Conservation (phyloP, 495 filamentous ascomycete species). For the Penicillium ucsense region DNA sequence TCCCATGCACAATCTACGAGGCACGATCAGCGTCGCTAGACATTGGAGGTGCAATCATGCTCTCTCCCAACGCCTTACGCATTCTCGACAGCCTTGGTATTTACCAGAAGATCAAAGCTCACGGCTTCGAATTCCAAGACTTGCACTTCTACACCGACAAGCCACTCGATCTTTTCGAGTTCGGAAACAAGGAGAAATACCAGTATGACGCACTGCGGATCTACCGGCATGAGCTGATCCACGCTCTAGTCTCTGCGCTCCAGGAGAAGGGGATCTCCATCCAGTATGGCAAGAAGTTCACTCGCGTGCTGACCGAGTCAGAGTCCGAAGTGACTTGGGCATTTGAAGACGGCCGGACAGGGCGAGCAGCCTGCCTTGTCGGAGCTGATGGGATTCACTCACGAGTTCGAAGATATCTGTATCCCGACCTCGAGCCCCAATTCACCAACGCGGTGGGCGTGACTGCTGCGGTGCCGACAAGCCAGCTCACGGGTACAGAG, state of each 20-base stretch:
- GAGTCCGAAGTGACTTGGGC: slow-evolving; percentile 26
- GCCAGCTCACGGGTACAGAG: slow-evolving; percentile 10
- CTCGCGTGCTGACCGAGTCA: slow-evolving; percentile 23
- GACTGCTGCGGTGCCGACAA: slow-evolving; percentile 17
- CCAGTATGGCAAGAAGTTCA: slow-evolving; percentile 33
- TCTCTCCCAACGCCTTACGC: slow-evolving; percentile 42
- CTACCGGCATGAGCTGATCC: slow-evolving; percentile 37
- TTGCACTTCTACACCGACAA: slow-evolving; percentile 33
- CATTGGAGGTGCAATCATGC: slow-evolving; percentile 42
- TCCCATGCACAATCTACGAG: slow-evolving; percentile 38
- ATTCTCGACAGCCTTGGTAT: slow-evolving; percentile 37
- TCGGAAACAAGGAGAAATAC: slow-evolving; percentile 32
- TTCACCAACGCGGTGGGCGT: slow-evolving; percentile 23
- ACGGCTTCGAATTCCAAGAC: slow-evolving; percentile 27
- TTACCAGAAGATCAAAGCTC: slow-evolving; percentile 25
- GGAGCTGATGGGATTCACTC: slow-evolving; percentile 45
- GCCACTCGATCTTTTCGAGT: slow-evolving; percentile 32
- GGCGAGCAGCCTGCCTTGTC: slow-evolving; percentile 25
- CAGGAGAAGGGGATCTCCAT: slow-evolving; percentile 27
- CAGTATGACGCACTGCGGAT: slow-evolving; percentile 38
- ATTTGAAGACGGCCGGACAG: slow-evolving; percentile 29
- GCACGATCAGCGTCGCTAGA: slow-evolving; percentile 21
- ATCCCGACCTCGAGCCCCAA: slow-evolving; percentile 17
- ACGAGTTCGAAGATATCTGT: slow-evolving; percentile 28
- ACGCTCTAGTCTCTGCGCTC: slow-evolving; percentile 21